phyloP scores from a whole-genome alignment of 2,329 filamentous ascomycete species.

The Fusarium dlaminii region DNA sequence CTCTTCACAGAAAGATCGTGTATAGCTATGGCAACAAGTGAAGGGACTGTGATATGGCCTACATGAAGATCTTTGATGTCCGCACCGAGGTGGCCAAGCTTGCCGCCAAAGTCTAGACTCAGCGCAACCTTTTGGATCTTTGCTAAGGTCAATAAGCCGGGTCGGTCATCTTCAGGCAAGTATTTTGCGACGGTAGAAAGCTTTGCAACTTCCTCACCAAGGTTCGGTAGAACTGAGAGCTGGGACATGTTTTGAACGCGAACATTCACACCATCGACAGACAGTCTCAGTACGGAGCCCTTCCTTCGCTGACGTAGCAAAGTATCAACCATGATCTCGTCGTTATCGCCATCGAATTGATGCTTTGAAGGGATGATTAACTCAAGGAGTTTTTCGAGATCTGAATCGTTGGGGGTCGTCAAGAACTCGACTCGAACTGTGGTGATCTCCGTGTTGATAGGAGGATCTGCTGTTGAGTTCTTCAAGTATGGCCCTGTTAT shows the following conservation, averaged over 20 bases:
- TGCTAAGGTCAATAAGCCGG: conserved; percentile 81
- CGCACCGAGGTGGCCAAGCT: conserved; percentile 71
- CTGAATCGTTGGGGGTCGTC: conserved; percentile 76
- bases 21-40: conserved; percentile 81
- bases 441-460: conserved; percentile 69
- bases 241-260: conserved; percentile 71
- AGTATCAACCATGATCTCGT: conserved; percentile 95
- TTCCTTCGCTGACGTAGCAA: conserved; percentile 86
- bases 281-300: conserved; percentile 80
- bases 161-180: conserved; percentile 92
- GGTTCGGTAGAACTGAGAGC: conserved; percentile 72
- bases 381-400: conserved; percentile 83
- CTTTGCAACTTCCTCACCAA: conserved; percentile 82
- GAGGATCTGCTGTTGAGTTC: conserved; percentile 62
- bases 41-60: conserved; percentile 85
- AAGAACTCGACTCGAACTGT: conserved; percentile 79
- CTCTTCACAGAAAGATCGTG: conserved; percentile 69
- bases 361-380: conserved; percentile 92
- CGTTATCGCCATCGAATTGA: conserved; percentile 84
- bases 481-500: conserved; percentile 75
- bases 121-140: conserved; percentile 71
- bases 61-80: conserved; percentile 72
- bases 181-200: conserved; percentile 93
- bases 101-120: conserved; percentile 70
- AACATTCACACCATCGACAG: conserved; percentile 71